Percentiles rank a stretch among this genome's conserved stretches.
Evolutionary conservation across 2,329 filamentous ascomycete genomes (phyloP).

Genomic region (Neopestalotiopsis clavispora): DNA sequence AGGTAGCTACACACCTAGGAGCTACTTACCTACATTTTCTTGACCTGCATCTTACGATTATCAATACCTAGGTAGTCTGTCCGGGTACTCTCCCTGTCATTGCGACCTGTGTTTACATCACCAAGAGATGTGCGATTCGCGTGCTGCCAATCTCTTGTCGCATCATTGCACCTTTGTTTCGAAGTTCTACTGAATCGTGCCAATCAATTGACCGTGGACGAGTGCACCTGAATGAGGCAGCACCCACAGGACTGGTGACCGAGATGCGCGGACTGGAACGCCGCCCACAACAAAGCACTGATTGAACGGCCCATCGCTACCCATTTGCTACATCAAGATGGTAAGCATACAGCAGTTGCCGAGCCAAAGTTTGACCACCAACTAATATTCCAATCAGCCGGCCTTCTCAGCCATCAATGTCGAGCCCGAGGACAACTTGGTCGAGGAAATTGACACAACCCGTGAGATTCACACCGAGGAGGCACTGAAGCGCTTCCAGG

Average conservation of each 20-base stretch:
- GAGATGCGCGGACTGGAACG: neutral
- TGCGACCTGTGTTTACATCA: too few relatives aligned
- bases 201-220: neutral
- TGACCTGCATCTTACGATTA: too few relatives aligned
- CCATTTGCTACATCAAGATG: neutral
- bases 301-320: neutral
- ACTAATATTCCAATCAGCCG: conserved; percentile 45
- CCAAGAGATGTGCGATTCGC: too few relatives aligned
- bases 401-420: conserved; percentile 90
- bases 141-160: neutral
- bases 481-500: conserved; percentile 92
- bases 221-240: neutral
- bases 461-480: conserved; percentile 97
- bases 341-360: neutral
- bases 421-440: conserved; percentile 86
- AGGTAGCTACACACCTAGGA: too few relatives aligned
- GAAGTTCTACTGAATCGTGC: neutral
- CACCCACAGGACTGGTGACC: neutral
- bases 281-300: neutral
- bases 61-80: too few relatives aligned
- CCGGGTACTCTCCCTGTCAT: too few relatives aligned
- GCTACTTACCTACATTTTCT: too few relatives aligned
- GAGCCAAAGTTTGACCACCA: neutral
- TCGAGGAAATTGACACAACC: conserved; percentile 92
- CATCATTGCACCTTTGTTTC: neutral